A percentile compares a stretch with the other conserved stretches of the same genome.
Evolutionary conservation across 2,329 filamentous ascomycete species (phyloP).

Genomic region (Colletotrichum costaricense): DNA sequence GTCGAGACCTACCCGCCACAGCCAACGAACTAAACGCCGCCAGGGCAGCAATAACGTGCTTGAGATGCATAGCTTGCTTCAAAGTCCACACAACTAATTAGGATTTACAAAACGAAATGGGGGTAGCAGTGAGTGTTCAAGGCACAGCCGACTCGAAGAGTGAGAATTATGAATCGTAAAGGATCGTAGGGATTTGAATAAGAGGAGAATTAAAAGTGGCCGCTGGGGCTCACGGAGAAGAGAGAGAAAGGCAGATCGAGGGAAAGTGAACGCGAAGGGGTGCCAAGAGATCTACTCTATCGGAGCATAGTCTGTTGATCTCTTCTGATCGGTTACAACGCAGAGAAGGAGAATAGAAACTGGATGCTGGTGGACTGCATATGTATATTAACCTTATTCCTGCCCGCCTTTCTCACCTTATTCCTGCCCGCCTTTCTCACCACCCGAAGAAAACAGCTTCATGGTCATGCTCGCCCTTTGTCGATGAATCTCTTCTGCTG

Average conservation of each 20-base stretch:
- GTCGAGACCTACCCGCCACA: slow-evolving; percentile 40
- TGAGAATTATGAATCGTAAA: slow-evolving; percentile 5
- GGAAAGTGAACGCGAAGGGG: neutral
- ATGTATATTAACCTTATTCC: slow-evolving; percentile 6
- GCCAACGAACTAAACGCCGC: slow-evolving; percentile 42
- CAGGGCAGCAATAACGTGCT: slow-evolving; percentile 42
- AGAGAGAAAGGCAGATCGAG: neutral
- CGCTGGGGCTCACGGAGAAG: slow-evolving; percentile 12
- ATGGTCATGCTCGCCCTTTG: neutral
- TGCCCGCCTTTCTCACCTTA: neutral
- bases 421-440: neutral
- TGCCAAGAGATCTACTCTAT: slow-evolving; percentile 15
- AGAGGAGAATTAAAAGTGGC: neutral
- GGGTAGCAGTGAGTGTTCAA: neutral
- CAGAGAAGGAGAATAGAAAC: too few species aligned
- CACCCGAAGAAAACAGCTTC: neutral
- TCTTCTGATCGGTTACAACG: slow-evolving; percentile 3
- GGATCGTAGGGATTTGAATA: neutral
- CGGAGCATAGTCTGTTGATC: slow-evolving; percentile 12
- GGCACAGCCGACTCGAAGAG: slow-evolving; percentile 19
- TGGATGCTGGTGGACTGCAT: neutral
- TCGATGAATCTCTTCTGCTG: slow-evolving; percentile 34
- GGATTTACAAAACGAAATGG: neutral
- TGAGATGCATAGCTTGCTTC: slow-evolving; percentile 41
- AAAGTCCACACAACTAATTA: slow-evolving; percentile 1